Percentiles rank a stretch among this genome's conserved stretches.
Evolutionary conservation across 2,329 filamentous ascomycete genomes (phyloP).

Genomic region (Colletotrichum neosansevieriae): DNA sequence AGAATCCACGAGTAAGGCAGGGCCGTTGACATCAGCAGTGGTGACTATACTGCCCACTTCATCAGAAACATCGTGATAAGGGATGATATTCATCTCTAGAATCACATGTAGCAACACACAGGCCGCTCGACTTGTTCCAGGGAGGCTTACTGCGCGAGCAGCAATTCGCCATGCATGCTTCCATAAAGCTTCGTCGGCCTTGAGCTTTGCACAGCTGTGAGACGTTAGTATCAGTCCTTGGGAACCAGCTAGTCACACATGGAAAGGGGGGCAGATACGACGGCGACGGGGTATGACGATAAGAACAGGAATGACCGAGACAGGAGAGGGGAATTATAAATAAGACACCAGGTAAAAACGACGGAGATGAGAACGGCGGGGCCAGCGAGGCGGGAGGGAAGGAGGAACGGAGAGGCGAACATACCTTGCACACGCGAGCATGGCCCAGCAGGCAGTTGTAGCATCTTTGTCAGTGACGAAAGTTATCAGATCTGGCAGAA

Average conservation of each 20-base stretch:
- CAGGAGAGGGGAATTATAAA: background rate
- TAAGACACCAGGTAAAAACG: background rate
- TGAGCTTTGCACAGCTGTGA: conserved; percentile 48
- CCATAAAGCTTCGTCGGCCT: conserved; percentile 63
- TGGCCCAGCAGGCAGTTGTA: conserved; percentile 80
- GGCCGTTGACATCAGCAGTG: conserved; percentile 85
- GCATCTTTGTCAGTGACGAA: conserved; percentile 78
- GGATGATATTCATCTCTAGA: conserved; percentile 73
- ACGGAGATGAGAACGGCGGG: background rate
- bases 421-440: conserved; percentile 85
- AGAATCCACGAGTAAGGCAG: conserved; percentile 82
- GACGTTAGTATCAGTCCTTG: conserved; percentile 41
- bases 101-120: conserved; percentile 79
- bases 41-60: conserved; percentile 79
- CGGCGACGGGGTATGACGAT: conserved; percentile 9
- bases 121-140: conserved; percentile 80
- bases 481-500: conserved; percentile 69
- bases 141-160: conserved; percentile 76
- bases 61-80: conserved; percentile 75
- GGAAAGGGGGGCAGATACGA: conserved; percentile 6
- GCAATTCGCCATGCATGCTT: conserved; percentile 81
- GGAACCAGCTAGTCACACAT: background rate
- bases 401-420: conserved; percentile 41
- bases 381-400: background rate
- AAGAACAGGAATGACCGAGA: background rate